Evolutionary conservation across 2,329 filamentous ascomycete genomes (phyloP), one percentile per base, ranked within the genome.

Genomic region (Hypoxylon sp.): DNA sequence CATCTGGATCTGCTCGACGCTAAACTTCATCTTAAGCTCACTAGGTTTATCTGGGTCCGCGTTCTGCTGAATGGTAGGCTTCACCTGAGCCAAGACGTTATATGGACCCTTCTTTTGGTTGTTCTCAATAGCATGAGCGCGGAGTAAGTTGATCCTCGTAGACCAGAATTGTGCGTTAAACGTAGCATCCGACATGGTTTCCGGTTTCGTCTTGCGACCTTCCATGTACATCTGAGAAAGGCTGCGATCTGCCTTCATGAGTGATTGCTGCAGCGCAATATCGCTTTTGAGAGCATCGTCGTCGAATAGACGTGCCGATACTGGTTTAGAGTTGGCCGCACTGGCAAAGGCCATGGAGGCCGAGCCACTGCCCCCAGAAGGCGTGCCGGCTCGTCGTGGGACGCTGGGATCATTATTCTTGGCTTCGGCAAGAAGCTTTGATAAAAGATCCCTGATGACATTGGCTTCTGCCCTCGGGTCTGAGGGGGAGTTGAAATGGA

Each of bases 131-230:
- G 94, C 94, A 81, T 98, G 93, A 0, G 95, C 92, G 11, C 96
- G 91, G 30, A 99, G 85, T 32, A 98, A 83, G 77, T 93, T 93
- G 50, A 94, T 87, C 49, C 97, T 87, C 1, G 93, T 93, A 1
- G 93, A 93, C 96, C 96, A 99, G 81, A 99, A 99, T 78, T 98
- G 95, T 1, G 89, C 85, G 72, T 95, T 94, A 79, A 98, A 97
- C 48, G 94, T 91, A 1, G 88, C 87, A 28, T 91, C 89, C 0
- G 91, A 91, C 67, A 98, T 91, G 1, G 91, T 90, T 6, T 95
- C 91, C 0, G 95, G 94, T 76, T 97, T 97, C 7, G 92, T 92
- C 57, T 88, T 86, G 52, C 94, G 84, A 0, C 93, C 92, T 76
- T 97, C 93, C 82, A 93, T 90, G 78, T 98, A 98, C 46, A 94